Evolutionary conservation across 805 yeast genomes (phyloP).

Genomic region (Blastobotrys attinorum): DNA sequence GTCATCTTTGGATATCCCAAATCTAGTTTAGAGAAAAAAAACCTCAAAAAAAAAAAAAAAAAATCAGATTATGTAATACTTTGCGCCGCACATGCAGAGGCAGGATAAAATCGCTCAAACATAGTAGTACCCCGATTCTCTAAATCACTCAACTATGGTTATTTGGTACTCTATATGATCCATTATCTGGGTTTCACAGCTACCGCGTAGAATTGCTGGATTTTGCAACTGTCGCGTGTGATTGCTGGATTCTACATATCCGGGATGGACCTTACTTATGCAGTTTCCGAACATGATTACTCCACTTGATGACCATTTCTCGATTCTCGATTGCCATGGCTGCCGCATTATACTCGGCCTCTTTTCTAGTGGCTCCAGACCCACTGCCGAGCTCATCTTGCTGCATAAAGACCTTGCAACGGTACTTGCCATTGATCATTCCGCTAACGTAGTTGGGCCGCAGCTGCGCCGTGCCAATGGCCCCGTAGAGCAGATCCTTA

Average conservation of each 20-base stretch:
- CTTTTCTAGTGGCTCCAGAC: conserved; percentile 13
- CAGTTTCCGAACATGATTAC: too few species aligned
- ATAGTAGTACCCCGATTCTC: too few species aligned
- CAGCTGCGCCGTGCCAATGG: conserved; percentile 11
- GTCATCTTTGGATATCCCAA: too few species aligned
- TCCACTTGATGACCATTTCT: neutral
- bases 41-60: neutral
- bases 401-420: conserved; percentile 9
- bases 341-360: conserved; percentile 18
- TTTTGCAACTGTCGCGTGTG: too few species aligned
- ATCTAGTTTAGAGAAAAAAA: neutral
- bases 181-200: too few species aligned
- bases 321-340: conserved; percentile 11
- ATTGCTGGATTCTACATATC: too few species aligned
- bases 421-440: conserved; percentile 1
- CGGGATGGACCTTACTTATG: too few species aligned
- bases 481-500: conserved; percentile 14
- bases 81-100: too few species aligned
- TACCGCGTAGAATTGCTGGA: too few species aligned
- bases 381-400: conserved; percentile 15
- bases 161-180: too few species aligned
- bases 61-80: neutral
- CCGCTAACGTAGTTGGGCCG: conserved; percentile 14
- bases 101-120: too few species aligned
- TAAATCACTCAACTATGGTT: too few species aligned